Percentiles rank a stretch among this genome's conserved stretches.
These are phyloP conservation scores for Penicillium sp. DNA, from an alignment of 2,329 filamentous ascomycete genomes.

Conservation along the genomic window DNA sequence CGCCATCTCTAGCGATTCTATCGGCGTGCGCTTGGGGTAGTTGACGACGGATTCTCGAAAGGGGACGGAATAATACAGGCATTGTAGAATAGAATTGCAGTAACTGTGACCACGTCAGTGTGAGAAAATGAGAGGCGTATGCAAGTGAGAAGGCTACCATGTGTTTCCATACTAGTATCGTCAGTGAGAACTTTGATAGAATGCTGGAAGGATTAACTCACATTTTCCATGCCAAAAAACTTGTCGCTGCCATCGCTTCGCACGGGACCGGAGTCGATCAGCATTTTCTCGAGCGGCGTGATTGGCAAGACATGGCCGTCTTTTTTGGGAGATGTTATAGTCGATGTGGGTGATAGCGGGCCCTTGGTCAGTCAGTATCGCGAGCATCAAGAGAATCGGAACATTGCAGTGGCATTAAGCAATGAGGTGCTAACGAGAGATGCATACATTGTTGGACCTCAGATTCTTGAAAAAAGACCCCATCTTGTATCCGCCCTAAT, in stretches of 20 bases:
- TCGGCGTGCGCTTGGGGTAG: conserved; percentile 71
- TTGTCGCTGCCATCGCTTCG: conserved; percentile 90
- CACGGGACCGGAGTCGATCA: conserved; percentile 75
- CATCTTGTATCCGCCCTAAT: conserved; percentile 26
- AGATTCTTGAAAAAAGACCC: conserved; percentile 39
- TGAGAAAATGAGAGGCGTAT: no score
- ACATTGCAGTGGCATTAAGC: no score
- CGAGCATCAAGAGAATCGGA: not conserved
- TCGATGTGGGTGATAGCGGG: conserved; percentile 44
- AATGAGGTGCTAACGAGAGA: no score
- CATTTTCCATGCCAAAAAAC: conserved; percentile 98
- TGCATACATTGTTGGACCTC: conserved; percentile 37
- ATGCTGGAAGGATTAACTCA: no score
- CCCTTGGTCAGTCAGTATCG: conserved; percentile 31
- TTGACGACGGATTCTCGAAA: conserved; percentile 94
- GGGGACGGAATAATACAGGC: conserved; percentile 88
- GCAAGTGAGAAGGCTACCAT: conserved; percentile 60
- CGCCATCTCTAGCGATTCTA: conserved; percentile 63
- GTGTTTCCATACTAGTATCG: conserved; percentile 83
- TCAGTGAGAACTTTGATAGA: conserved; percentile 20
- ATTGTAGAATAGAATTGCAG: conserved; percentile 97
- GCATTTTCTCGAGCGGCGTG: conserved; percentile 67
- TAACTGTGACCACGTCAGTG: no score
- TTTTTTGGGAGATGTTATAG: conserved; percentile 53
- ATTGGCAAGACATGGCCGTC: conserved; percentile 54